Conservation (phyloP, 148 eudicot genomes). For the Polygonum maritimum region DNA sequence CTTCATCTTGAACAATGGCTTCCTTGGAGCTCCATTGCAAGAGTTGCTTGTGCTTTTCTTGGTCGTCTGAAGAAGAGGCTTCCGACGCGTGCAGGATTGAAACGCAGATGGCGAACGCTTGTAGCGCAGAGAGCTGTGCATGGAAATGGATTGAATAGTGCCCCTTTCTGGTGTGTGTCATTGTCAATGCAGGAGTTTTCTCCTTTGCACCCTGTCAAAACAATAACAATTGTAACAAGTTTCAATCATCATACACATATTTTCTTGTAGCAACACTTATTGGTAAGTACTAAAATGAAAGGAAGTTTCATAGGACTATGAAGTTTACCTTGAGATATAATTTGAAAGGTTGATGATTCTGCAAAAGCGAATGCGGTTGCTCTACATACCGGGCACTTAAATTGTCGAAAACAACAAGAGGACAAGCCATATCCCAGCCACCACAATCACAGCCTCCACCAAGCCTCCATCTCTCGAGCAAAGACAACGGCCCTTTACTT, state of each 20-base stretch:
- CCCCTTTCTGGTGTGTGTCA: conserved; percentile 40
- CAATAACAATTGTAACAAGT: background rate
- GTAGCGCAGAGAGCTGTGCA: conserved; percentile 67
- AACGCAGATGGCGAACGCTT: conserved; percentile 76
- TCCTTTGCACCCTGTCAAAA: conserved; percentile 64
- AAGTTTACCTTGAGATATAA: conserved; percentile 59
- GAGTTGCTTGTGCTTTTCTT: conserved; percentile 37
- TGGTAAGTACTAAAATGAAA: background rate
- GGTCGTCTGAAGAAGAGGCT: conserved; percentile 32
- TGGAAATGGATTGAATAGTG: conserved; percentile 68
- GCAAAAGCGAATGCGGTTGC: conserved; percentile 23
- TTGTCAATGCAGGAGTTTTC: conserved; percentile 43
- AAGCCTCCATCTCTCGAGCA: conserved; percentile 64
- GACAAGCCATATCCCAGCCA: conserved; percentile 96
- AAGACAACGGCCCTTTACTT: conserved; percentile 53
- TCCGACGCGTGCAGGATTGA: conserved; percentile 69
- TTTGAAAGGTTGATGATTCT: conserved; percentile 35
- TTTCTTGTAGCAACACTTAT: too few species aligned
- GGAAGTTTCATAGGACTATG: conserved; percentile 21
- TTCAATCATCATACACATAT: background rate
- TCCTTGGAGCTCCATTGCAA: conserved; percentile 45
- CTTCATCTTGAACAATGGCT: conserved; percentile 52
- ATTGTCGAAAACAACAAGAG: conserved; percentile 51
- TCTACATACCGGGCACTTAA: conserved; percentile 9
- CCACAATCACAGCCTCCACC: conserved; percentile 86